Evolutionary conservation across 2,329 filamentous ascomycete genomes (phyloP).

Genomic region (Helotiales sp.): DNA sequence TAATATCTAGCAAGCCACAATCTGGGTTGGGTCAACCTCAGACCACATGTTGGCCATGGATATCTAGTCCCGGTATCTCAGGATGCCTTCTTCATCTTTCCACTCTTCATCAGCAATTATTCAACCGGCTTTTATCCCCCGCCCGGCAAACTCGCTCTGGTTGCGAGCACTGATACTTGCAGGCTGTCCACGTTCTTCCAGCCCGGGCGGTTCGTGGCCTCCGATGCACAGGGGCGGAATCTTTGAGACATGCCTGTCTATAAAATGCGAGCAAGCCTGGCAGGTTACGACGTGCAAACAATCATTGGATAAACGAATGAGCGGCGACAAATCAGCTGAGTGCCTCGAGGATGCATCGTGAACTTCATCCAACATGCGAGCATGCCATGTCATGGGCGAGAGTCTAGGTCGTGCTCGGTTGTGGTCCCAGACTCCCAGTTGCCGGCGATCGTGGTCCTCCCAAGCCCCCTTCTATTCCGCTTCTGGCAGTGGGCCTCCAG

Average conservation of each 20-base stretch:
- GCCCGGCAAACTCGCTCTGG: constrained; percentile 12
- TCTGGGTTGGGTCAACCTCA: background rate
- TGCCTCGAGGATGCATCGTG: background rate
- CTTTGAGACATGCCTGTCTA: background rate
- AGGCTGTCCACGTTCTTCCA: constrained; percentile 7
- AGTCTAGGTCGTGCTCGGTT: background rate
- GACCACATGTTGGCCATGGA: constrained; percentile 2
- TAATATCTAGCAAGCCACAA: constrained; percentile 2
- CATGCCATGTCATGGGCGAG: too few species aligned
- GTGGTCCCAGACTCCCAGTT: background rate
- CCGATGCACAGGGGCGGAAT: background rate
- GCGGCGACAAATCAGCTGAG: background rate
- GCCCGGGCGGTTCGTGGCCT: constrained; percentile 10
- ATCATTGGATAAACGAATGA: background rate
- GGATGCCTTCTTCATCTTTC: background rate
- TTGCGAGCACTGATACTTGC: background rate
- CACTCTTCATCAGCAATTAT: background rate
- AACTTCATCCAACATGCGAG: background rate
- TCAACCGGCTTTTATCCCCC: constrained; percentile 13
- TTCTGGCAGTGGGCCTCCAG: background rate
- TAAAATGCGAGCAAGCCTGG: background rate
- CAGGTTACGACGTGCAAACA: background rate
- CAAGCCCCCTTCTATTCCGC: too few species aligned
- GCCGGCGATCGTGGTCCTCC: too few species aligned
- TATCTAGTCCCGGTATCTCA: constrained; percentile 1